Conservation (phyloP, 2,329 filamentous ascomycete genomes). For the Verruconis gallopava region DNA sequence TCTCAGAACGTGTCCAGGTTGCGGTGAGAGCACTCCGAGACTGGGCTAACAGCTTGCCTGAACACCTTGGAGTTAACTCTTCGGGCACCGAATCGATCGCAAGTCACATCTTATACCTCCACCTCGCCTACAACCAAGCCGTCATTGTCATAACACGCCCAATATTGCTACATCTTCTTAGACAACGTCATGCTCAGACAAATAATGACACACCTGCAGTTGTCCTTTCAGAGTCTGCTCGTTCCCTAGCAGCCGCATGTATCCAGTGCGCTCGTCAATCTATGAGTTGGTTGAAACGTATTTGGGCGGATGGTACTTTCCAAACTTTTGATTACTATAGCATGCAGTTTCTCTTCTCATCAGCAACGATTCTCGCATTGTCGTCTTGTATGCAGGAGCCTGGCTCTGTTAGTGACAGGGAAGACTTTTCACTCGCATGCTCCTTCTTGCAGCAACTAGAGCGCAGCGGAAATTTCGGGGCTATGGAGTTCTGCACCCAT, state of each 20-base stretch:
- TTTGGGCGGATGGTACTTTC: slow-evolving; percentile 36
- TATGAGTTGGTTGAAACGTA: slow-evolving; percentile 28
- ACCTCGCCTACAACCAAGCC: slow-evolving; percentile 22
- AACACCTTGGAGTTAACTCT: slow-evolving; percentile 21
- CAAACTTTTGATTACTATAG: slow-evolving; percentile 35
- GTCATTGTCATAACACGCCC: slow-evolving; percentile 22
- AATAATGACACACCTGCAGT: slow-evolving; percentile 6
- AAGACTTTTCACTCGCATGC: slow-evolving; percentile 27
- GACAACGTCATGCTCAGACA: slow-evolving; percentile 5
- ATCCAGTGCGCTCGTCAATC: slow-evolving; percentile 34
- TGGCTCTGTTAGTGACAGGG: slow-evolving; percentile 23
- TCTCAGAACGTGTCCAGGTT: slow-evolving; percentile 25
- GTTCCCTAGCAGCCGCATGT: slow-evolving; percentile 32
- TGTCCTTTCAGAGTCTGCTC: slow-evolving; percentile 18
- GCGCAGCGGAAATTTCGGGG: slow-evolving; percentile 29
- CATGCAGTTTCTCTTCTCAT: slow-evolving; percentile 36
- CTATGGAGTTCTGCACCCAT: slow-evolving; percentile 30
- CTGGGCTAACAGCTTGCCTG: slow-evolving; percentile 25
- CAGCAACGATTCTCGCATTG: slow-evolving; percentile 31
- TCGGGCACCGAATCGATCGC: slow-evolving; percentile 14
- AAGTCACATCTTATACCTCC: slow-evolving; percentile 22
- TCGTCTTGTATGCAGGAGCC: slow-evolving; percentile 26
- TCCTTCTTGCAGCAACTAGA: slow-evolving; percentile 29
- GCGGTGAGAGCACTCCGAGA: slow-evolving; percentile 23
- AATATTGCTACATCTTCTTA: slow-evolving; percentile 21